These are phyloP conservation scores for Verbena officinalis DNA, from an alignment of 257 asterid genomes.

Conservation along the genomic window DNA sequence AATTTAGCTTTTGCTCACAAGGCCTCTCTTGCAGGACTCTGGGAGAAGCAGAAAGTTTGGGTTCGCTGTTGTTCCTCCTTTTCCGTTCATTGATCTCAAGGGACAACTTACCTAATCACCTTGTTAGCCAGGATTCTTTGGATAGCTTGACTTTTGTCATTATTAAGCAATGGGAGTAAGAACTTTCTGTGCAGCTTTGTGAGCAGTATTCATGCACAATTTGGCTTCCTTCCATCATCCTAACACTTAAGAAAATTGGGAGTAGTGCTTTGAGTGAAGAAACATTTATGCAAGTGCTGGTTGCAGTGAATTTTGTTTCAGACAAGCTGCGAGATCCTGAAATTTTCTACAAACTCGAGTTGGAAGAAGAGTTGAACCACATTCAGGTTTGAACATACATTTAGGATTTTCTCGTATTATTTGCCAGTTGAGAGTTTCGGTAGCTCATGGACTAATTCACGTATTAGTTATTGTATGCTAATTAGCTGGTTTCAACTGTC, in stretches of 20 bases:
- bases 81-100: constrained; percentile 64
- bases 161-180: constrained; percentile 75
- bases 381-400: constrained; percentile 61
- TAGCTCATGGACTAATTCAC: background rate
- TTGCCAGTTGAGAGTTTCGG: constrained; percentile 9
- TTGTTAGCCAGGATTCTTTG: constrained; percentile 42
- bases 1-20: constrained; percentile 37
- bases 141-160: constrained; percentile 40
- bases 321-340: constrained; percentile 88
- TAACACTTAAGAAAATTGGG: constrained; percentile 62
- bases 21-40: constrained; percentile 65
- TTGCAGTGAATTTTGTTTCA: constrained; percentile 58
- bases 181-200: constrained; percentile 61
- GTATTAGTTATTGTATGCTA: background rate
- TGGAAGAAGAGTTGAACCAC: constrained; percentile 53
- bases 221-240: constrained; percentile 79
- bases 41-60: constrained; percentile 77
- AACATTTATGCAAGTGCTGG: constrained; percentile 54
- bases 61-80: constrained; percentile 74
- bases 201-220: constrained; percentile 77
- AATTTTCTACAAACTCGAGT: constrained; percentile 64
- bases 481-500: constrained; percentile 1
- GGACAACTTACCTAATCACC: constrained; percentile 39
- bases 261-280: constrained; percentile 42
- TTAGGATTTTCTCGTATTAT: constrained; percentile 10